Conservation (phyloP, 805 yeast genomes). For the Starmerella geochares region DNA sequence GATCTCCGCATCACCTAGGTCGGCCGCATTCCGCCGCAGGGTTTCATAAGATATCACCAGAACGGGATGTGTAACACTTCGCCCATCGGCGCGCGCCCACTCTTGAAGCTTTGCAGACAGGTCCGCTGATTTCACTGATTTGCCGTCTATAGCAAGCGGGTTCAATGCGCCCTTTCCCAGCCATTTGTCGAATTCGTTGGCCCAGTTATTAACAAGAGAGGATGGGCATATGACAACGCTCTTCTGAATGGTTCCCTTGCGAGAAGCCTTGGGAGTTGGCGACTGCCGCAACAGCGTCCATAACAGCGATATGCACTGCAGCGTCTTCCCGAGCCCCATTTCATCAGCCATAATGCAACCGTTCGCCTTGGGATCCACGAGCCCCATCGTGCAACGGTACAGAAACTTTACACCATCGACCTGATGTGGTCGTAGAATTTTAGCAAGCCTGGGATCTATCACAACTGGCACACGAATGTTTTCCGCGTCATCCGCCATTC, state of each 20-base stretch:
- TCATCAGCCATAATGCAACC: slow-evolving; percentile 99
- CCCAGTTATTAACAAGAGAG: slow-evolving; percentile 90
- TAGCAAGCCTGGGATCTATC: slow-evolving; percentile 77
- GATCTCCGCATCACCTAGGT: slow-evolving; percentile 62
- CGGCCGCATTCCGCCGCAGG: slow-evolving; percentile 70
- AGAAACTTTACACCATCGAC: slow-evolving; percentile 88
- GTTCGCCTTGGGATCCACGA: slow-evolving; percentile 52
- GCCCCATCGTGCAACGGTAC: slow-evolving; percentile 82
- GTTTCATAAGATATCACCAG: slow-evolving; percentile 92
- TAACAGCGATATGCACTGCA: slow-evolving; percentile 79
- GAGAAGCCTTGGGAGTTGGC: slow-evolving; percentile 51
- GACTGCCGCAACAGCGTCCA: slow-evolving; percentile 88
- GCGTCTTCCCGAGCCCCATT: slow-evolving; percentile 88
- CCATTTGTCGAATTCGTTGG: slow-evolving; percentile 92
- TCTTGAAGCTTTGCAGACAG: slow-evolving; percentile 56
- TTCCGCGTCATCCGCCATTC: slow-evolving; percentile 31
- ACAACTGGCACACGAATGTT: slow-evolving; percentile 80
- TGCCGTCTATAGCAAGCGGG: slow-evolving; percentile 88
- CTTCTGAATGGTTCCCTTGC: slow-evolving; percentile 70
- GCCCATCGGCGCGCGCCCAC: slow-evolving; percentile 84
- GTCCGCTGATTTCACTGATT: slow-evolving; percentile 55
- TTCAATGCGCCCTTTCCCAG: slow-evolving; percentile 82
- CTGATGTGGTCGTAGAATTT: slow-evolving; percentile 88
- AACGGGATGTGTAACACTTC: slow-evolving; percentile 86
- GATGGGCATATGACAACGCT: slow-evolving; percentile 93